A percentile compares a stretch with the other conserved stretches of the same genome.
These are phyloP conservation scores for Ophiocordyceps camponoti-saundersi DNA, from an alignment of 2,329 filamentous ascomycete species.

Conservation along the genomic window DNA sequence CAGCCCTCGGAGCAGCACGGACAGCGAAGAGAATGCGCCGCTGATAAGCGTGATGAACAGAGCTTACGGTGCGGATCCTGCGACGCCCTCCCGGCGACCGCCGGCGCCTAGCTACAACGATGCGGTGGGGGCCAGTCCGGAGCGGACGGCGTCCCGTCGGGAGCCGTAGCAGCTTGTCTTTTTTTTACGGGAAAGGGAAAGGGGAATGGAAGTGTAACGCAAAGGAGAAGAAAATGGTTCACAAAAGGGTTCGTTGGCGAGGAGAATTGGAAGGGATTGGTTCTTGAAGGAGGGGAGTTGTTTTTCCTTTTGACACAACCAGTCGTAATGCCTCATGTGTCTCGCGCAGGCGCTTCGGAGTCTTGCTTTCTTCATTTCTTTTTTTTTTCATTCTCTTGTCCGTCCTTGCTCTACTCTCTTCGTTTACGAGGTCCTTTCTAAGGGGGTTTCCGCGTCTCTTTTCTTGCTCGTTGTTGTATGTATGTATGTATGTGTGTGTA, in stretches of 20 bases:
- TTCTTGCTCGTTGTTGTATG: not conserved
- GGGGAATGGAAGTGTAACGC: not conserved
- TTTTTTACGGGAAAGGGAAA: not conserved
- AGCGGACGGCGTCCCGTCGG: constrained; percentile 5
- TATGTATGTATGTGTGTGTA: not conserved
- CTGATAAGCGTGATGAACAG: constrained; percentile 33
- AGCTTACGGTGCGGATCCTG: constrained; percentile 10
- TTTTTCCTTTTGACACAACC: not conserved
- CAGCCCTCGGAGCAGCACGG: constrained; percentile 38
- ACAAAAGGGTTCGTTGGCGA: too few species aligned
- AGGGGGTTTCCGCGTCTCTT: not conserved
- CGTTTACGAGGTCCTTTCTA: not conserved
- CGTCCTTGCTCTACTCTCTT: not conserved
- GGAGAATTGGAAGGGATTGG: too few species aligned
- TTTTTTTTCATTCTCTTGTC: not conserved
- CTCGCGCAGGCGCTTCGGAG: constrained; percentile 6
- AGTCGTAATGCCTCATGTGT: not conserved
- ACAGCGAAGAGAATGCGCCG: constrained; percentile 38
- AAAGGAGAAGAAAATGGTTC: not conserved
- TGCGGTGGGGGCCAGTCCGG: constrained; percentile 39
- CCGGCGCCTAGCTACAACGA: constrained; percentile 76
- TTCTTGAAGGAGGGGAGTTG: not conserved
- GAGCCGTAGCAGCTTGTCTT: not conserved
- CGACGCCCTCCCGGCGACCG: constrained; percentile 20
- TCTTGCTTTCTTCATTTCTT: constrained; percentile 2